phyloP scores from a whole-genome alignment of 2,329 filamentous ascomycete genomes.

The Aaosphaeria pasadenensis region DNA sequence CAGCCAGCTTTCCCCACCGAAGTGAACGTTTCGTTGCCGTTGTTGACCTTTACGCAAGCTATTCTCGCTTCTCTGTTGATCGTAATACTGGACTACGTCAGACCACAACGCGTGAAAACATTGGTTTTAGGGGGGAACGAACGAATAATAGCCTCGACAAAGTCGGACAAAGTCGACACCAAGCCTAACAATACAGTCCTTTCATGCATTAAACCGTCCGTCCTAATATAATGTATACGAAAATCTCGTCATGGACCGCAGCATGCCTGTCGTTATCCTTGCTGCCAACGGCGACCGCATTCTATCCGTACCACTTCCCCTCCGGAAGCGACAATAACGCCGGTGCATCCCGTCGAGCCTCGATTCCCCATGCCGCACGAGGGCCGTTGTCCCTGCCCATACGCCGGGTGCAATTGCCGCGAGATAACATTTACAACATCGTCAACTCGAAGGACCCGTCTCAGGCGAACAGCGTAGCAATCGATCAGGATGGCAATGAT shows the following conservation, averaged over 20 bases:
- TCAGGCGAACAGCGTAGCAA: slow-evolving; percentile 46
- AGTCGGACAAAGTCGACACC: too few species aligned
- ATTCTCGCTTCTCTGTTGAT: too few species aligned
- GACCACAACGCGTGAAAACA: too few species aligned
- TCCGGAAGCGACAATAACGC: slow-evolving; percentile 10
- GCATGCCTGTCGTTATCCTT: slow-evolving; percentile 18
- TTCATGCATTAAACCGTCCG: too few species aligned
- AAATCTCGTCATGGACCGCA: slow-evolving; percentile 17
- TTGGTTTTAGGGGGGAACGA: too few species aligned
- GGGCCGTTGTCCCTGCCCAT: slow-evolving; percentile 20
- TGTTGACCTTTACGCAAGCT: too few species aligned
- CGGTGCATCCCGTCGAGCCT: slow-evolving; percentile 14
- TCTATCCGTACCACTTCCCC: slow-evolving; percentile 31
- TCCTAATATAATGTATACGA: slow-evolving; percentile 22
- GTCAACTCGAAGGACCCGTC: slow-evolving; percentile 24
- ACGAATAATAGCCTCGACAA: too few species aligned
- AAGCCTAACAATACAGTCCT: too few species aligned
- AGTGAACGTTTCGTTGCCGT: too few species aligned
- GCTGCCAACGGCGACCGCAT: slow-evolving; percentile 25
- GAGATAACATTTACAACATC: slow-evolving; percentile 50
- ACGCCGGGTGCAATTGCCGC: slow-evolving; percentile 23
- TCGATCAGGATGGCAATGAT: slow-evolving; percentile 54
- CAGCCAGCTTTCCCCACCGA: too few species aligned
- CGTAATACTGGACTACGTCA: too few species aligned
- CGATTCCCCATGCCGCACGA: slow-evolving; percentile 16